Percentiles rank a stretch among this genome's conserved stretches.
Conservation (phyloP, 2,329 filamentous ascomycete species). For the Trichoderma sp. region DNA sequence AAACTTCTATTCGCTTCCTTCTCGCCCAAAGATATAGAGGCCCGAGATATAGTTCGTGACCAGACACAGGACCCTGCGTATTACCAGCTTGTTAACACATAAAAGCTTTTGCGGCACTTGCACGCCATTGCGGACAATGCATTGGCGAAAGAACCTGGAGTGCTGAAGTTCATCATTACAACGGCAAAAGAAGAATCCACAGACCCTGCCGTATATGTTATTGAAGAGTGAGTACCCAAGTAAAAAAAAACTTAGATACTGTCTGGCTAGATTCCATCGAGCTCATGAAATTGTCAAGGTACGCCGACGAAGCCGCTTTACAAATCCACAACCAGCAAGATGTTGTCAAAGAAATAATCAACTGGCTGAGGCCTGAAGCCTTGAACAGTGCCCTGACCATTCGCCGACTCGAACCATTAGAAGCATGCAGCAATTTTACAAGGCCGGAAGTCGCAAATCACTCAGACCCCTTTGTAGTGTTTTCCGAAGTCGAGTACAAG, state of each 20-base stretch:
- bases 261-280: background rate
- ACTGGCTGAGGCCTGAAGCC: background rate
- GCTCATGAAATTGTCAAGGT: background rate
- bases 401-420: background rate
- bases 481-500: background rate
- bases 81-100: background rate
- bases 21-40: background rate
- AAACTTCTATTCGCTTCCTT: background rate
- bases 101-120: background rate
- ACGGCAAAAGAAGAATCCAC: background rate
- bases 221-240: background rate
- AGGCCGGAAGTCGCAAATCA: background rate
- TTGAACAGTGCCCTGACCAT: background rate
- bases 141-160: background rate
- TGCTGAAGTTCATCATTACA: background rate
- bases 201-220: background rate
- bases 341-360: background rate
- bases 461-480: background rate
- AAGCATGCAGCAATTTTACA: background rate
- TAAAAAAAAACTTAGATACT: background rate
- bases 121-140: background rate
- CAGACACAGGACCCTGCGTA: background rate
- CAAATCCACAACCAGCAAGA: background rate
- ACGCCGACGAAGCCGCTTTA: background rate
- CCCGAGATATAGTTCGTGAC: background rate